These are phyloP conservation scores for Gypsophila paniculata DNA, from an alignment of 179 eudicot genomes.

Conservation along the genomic window DNA sequence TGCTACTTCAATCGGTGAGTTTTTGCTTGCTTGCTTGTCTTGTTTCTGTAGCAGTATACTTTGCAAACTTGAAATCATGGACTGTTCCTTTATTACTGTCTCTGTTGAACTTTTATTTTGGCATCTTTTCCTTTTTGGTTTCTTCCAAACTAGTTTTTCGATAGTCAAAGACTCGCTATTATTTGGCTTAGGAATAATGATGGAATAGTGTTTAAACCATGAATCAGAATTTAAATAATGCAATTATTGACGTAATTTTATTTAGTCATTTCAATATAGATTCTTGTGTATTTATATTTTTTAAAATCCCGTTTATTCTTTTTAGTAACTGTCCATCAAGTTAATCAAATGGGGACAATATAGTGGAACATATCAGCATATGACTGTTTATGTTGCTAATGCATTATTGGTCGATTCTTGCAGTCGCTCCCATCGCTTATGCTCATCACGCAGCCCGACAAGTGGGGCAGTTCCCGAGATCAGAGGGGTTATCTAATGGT, in stretches of 20 bases:
- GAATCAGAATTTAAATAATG: neutral
- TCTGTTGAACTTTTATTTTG: neutral
- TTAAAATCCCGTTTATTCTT: too few species aligned
- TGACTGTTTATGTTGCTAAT: neutral
- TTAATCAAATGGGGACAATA: too few species aligned
- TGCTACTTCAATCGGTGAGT: conserved; percentile 80
- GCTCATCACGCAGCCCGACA: conserved; percentile 95
- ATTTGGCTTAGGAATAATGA: neutral
- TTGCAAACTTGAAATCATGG: conserved; percentile 16
- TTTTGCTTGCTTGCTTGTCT: conserved; percentile 1
- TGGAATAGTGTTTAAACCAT: neutral
- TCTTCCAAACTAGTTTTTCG: neutral
- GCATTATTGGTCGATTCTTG: conserved; percentile 16
- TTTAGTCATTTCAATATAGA: neutral
- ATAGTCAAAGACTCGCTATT: neutral
- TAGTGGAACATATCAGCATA: neutral
- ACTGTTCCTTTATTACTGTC: conserved; percentile 10
- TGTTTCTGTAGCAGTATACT: too few species aligned
- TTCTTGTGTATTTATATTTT: neutral
- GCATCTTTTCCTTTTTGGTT: neutral
- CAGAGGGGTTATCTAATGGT: conserved; percentile 41
- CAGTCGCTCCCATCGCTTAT: conserved; percentile 90
- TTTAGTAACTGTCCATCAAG: too few species aligned
- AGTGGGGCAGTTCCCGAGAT: conserved; percentile 62
- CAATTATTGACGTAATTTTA: neutral